Evolutionary conservation across 495 filamentous ascomycete genomes (phyloP).

Genomic region (Xylaria flabelliformis): DNA sequence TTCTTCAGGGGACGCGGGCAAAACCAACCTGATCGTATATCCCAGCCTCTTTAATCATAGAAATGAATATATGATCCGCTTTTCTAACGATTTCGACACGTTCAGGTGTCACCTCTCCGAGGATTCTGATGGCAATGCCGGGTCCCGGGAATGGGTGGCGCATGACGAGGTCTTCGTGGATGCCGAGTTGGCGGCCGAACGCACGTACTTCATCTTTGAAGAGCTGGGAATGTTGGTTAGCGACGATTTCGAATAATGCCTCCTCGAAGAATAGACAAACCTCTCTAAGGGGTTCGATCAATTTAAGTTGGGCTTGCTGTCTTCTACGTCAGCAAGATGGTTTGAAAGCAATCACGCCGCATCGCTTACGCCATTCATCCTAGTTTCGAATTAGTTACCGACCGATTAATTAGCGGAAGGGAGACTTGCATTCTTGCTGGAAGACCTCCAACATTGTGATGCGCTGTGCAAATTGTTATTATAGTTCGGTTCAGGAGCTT

Average conservation of each 20-base stretch:
- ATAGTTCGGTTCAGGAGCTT: not conserved
- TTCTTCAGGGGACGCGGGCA: not conserved
- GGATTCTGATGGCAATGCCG: constrained; percentile 86
- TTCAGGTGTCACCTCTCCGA: constrained; percentile 85
- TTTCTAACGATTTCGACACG: constrained; percentile 79
- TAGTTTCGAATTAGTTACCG: constrained; percentile 27
- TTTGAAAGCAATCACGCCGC: not conserved
- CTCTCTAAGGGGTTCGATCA: constrained; percentile 72
- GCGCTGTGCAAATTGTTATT: constrained; percentile 39
- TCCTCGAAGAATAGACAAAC: constrained; percentile 41
- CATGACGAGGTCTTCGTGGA: constrained; percentile 78
- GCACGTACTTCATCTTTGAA: constrained; percentile 68
- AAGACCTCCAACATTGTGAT: constrained; percentile 84
- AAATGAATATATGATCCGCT: constrained; percentile 89
- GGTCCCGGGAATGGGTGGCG: constrained; percentile 68
- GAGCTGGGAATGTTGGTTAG: constrained; percentile 27
- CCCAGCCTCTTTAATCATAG: constrained; percentile 81
- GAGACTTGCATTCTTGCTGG: constrained; percentile 40
- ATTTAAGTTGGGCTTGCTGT: constrained; percentile 56
- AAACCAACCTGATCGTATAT: constrained; percentile 64
- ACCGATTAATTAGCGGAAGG: constrained; percentile 15
- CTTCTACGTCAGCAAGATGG: constrained; percentile 3
- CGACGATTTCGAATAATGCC: not conserved
- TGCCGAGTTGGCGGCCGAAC: constrained; percentile 78
- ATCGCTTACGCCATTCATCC: constrained; percentile 41